These are phyloP conservation scores for Pleurotus salmoneostramineus DNA, from an alignment of 768 basidiomycete species.

Conservation along the genomic window DNA sequence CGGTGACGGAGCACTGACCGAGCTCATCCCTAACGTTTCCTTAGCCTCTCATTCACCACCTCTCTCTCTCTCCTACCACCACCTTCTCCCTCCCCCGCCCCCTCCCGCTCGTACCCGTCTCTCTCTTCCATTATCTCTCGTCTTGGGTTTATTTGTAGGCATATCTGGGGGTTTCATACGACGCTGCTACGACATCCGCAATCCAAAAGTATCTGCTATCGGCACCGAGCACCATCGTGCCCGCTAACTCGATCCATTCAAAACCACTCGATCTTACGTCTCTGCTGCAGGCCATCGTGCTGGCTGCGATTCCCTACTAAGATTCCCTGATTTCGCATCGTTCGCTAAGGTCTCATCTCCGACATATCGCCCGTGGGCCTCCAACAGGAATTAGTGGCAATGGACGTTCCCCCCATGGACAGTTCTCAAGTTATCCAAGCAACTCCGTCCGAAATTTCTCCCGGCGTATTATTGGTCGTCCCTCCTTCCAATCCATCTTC, in stretches of 20 bases:
- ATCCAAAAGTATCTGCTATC: not conserved
- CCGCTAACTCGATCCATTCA: not conserved
- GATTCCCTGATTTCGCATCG: slow-evolving; percentile 1
- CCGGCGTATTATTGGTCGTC: slow-evolving; percentile 17
- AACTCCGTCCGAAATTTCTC: slow-evolving; percentile 20
- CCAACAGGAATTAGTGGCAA: slow-evolving; percentile 26
- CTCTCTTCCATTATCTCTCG: not conserved
- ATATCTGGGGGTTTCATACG: not conserved
- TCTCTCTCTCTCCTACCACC: not conserved
- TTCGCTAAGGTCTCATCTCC: slow-evolving; percentile 5
- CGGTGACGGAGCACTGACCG: slow-evolving; percentile 6
- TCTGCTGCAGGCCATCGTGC: slow-evolving; percentile 1
- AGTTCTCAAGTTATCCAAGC: slow-evolving; percentile 25
- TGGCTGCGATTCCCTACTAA: slow-evolving; percentile 5
- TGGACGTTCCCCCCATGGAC: slow-evolving; percentile 29
- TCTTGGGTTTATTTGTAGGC: not conserved
- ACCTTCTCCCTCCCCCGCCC: not conserved
- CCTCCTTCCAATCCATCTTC: slow-evolving; percentile 16
- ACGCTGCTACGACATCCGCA: not conserved
- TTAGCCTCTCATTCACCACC: not conserved
- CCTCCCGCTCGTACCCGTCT: not conserved
- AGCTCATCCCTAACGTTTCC: slow-evolving; percentile 7
- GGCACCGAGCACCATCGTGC: not conserved
- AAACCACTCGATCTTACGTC: not conserved
- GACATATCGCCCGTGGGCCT: slow-evolving; percentile 17